phyloP scores from a whole-genome alignment of 2,329 filamentous ascomycete genomes.

The Penicillium sp. region DNA sequence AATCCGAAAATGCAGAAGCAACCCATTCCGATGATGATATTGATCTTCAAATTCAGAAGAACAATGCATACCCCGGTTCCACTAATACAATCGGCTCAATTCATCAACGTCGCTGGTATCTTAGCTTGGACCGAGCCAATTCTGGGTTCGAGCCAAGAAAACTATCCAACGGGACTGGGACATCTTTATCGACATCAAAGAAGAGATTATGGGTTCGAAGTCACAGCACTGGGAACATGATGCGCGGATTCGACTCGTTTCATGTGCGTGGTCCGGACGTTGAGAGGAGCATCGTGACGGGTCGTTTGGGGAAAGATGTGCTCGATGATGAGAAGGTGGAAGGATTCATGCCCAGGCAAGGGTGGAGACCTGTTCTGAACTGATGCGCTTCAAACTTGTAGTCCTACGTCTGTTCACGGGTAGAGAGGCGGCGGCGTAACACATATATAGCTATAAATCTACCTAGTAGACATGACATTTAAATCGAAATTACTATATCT shows the following conservation, averaged over 20 bases:
- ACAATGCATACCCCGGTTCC: conserved; percentile 68
- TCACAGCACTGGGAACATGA: conserved; percentile 11
- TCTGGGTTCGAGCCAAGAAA: conserved; percentile 54
- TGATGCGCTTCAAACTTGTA: neutral
- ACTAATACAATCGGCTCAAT: conserved; percentile 66
- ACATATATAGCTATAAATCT: too few species aligned
- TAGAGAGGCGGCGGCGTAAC: too few species aligned
- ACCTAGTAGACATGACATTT: too few species aligned
- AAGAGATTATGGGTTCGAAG: conserved; percentile 32
- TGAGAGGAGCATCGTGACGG: conserved; percentile 68
- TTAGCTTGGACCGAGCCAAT: conserved; percentile 60
- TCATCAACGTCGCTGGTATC: conserved; percentile 67
- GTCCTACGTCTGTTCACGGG: too few species aligned
- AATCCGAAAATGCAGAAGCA: neutral
- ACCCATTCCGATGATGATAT: conserved; percentile 31
- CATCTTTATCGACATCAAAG: neutral
- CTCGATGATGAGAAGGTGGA: conserved; percentile 62
- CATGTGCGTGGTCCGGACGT: conserved; percentile 60
- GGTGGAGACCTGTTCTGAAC: conserved; percentile 53
- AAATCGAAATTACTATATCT: too few species aligned
- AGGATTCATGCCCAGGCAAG: conserved; percentile 58
- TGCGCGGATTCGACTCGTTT: conserved; percentile 56
- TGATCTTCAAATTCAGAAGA: conserved; percentile 56
- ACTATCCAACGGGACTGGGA: conserved; percentile 6
- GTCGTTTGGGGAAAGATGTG: conserved; percentile 59